phyloP scores from a whole-genome alignment of 192 early-diverging fungal genomes.

The Coemansia aciculifera region DNA sequence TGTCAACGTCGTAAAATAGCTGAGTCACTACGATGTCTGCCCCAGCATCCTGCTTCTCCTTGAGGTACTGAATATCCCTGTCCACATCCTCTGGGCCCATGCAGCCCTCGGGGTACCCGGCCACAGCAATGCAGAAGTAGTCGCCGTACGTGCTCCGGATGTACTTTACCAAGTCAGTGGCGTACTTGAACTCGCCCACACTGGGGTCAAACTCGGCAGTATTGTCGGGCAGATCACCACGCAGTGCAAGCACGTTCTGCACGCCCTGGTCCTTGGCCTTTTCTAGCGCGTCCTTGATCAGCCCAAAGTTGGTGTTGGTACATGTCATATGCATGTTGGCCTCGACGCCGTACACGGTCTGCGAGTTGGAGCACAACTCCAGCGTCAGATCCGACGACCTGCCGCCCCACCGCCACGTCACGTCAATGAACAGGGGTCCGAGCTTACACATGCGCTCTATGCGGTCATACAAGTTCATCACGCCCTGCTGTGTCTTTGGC shows the following conservation, averaged over 20 bases:
- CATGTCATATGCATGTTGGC: conserved; percentile 98
- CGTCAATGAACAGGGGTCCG: conserved; percentile 83
- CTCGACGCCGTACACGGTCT: conserved; percentile 92
- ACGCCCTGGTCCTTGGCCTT: conserved; percentile 90
- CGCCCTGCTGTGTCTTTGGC: conserved; percentile 91
- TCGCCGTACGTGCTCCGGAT: conserved; percentile 88
- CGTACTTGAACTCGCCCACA: conserved; percentile 87
- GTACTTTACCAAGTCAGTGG: conserved; percentile 86
- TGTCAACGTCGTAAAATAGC: conserved; percentile 91
- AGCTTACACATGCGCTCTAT: conserved; percentile 94
- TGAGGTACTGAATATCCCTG: conserved; percentile 77
- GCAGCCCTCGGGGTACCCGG: conserved; percentile 96
- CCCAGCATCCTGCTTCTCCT: conserved; percentile 88
- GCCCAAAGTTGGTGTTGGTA: conserved; percentile 92
- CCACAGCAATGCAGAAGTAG: conserved; percentile 95
- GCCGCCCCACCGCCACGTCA: conserved; percentile 94
- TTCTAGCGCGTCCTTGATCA: conserved; percentile 84
- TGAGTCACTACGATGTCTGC: conserved; percentile 94
- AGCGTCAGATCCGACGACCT: conserved; percentile 81
- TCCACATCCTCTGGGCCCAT: conserved; percentile 71
- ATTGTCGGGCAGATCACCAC: conserved; percentile 91
- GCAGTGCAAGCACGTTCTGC: conserved; percentile 95
- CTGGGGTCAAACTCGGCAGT: conserved; percentile 76
- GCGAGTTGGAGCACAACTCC: conserved; percentile 86
- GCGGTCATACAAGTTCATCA: conserved; percentile 95